Conservation (phyloP, 2,329 filamentous ascomycete species). For the Diplodia intermedia region DNA sequence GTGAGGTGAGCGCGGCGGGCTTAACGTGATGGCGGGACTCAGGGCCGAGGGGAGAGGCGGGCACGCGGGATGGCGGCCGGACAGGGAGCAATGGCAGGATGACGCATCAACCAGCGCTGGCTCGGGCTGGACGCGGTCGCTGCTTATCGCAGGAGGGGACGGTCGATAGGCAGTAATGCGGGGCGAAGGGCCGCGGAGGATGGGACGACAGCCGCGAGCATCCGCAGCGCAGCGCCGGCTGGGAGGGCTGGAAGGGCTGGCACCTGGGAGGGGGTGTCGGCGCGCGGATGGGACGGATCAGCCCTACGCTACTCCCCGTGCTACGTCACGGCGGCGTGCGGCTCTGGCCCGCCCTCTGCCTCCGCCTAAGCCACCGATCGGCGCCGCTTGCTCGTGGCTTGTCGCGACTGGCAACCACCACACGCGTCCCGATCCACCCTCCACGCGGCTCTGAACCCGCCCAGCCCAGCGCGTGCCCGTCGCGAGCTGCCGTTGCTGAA, state of each 20-base stretch:
- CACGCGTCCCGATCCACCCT: not conserved
- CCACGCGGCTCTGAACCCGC: not conserved
- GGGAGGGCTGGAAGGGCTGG: not conserved
- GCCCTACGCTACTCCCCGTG: conserved; percentile 11
- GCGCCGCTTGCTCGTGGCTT: conserved; percentile 29
- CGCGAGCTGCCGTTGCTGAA: not conserved
- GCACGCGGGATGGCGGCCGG: not conserved
- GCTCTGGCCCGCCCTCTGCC: conserved; percentile 20
- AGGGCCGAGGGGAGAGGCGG: not conserved
- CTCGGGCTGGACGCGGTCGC: conserved; percentile 15
- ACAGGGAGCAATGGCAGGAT: conserved; percentile 11
- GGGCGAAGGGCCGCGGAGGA: conserved; percentile 3
- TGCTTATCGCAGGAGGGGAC: conserved; percentile 5
- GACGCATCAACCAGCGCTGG: conserved; percentile 22
- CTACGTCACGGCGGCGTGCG: conserved; percentile 28
- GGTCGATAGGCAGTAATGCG: conserved; percentile 3
- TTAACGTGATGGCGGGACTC: conserved; percentile 9
- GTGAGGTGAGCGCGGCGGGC: conserved; percentile 19
- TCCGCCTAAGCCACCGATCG: conserved; percentile 12
- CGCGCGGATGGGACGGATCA: conserved; percentile 20
- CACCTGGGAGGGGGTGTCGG: too few relatives aligned
- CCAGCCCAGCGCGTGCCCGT: not conserved
- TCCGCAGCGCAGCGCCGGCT: conserved; percentile 6
- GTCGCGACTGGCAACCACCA: conserved; percentile 15
- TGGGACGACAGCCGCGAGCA: conserved; percentile 27